Evolutionary conservation across 1,284 basidiomycete species (phyloP).

Genomic region (Ceratobasidium sp.): DNA sequence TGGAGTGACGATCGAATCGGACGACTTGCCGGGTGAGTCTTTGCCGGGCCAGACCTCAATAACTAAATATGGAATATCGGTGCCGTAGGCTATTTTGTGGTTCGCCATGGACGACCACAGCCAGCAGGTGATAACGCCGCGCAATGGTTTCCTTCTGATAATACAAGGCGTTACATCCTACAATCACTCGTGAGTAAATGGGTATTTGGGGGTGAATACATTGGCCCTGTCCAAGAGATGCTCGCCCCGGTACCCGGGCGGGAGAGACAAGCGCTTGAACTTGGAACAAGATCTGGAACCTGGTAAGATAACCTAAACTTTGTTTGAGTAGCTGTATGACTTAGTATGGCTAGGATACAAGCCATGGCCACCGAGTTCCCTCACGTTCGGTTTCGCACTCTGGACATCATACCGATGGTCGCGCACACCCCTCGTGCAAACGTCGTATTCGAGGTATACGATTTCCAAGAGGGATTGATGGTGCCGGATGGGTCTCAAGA

Average conservation of each 20-base stretch:
- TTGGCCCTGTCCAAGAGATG: slow-evolving; percentile 17
- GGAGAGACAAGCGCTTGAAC: neutral
- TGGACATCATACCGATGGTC: slow-evolving; percentile 1
- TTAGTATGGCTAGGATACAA: neutral
- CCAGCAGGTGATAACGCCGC: slow-evolving; percentile 4
- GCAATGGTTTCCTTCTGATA: slow-evolving; percentile 34
- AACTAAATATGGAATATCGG: too few species aligned
- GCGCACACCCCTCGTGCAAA: slow-evolving; percentile 11
- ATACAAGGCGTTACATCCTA: slow-evolving; percentile 13
- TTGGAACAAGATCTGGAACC: slow-evolving; percentile 23
- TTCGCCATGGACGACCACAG: slow-evolving; percentile 30
- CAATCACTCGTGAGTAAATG: slow-evolving; percentile 16
- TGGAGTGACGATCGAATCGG: neutral
- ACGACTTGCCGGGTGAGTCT: neutral
- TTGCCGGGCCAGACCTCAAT: too few species aligned
- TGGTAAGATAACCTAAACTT: slow-evolving; percentile 3
- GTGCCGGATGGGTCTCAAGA: slow-evolving; percentile 9
- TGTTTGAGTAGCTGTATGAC: too few species aligned
- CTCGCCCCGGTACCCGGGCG: neutral
- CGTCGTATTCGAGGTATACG: slow-evolving; percentile 28
- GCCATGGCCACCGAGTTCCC: slow-evolving; percentile 19
- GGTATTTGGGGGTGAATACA: slow-evolving; percentile 6
- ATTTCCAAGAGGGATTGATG: slow-evolving; percentile 8
- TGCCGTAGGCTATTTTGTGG: slow-evolving; percentile 35
- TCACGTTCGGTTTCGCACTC: slow-evolving; percentile 15